Base-by-base conservation (phyloP, 495 filamentous ascomycete genomes). In the Penicillium desertorum region DNA sequence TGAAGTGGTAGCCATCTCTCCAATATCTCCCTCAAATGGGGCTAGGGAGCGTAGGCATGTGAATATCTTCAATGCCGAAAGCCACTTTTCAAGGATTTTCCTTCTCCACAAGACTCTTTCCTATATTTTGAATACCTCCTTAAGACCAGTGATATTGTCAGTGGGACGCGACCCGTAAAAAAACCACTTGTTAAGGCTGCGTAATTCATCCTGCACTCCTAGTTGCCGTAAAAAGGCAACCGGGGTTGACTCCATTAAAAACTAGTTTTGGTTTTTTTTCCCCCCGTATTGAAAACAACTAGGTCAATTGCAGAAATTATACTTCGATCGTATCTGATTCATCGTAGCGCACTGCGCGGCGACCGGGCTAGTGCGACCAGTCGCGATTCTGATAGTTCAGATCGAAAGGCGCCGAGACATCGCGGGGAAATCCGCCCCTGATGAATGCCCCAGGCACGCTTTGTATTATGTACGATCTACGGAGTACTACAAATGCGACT, bases 211-310 rank as follows among this genome's bases (percentile, higher is more conserved):
- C 45, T 56, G 59, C 57, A 65, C 56, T 54, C 51, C 32, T 39
- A 37, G 63, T 60, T 65, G 62, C 62, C 63, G 34, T 46, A 58
- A 58, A n/a, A 17, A 58, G 63, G 63, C 63, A 65, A 65, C 63
- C 41, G 34, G 9, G 19, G 43, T 48, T 44, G n/a, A 53, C 25
- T 55, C 36, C 36, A 29, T 27, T 5, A 47, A 14, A 59, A 42
- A 32, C 6, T 32, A 11, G 1, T 16, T 36, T 14, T 43, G 37
- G 27, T 8, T 61, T 56, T n/a, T 51, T 12, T 45, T 27, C 37
- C 48, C 45, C 41, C 47, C 48, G 54, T 29, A 49, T 61, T 23
- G n/a, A 61, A 39, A 20, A 46, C 45, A 46, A 56, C 58, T 36
- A 43, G 48, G 23, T 48, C 59, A 56, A 58, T 56, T 46, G 30